Evolutionary conservation across 2,329 filamentous ascomycete species (phyloP), one percentile per base, ranked within the genome.

Genomic region (Colletotrichum acutatum): DNA sequence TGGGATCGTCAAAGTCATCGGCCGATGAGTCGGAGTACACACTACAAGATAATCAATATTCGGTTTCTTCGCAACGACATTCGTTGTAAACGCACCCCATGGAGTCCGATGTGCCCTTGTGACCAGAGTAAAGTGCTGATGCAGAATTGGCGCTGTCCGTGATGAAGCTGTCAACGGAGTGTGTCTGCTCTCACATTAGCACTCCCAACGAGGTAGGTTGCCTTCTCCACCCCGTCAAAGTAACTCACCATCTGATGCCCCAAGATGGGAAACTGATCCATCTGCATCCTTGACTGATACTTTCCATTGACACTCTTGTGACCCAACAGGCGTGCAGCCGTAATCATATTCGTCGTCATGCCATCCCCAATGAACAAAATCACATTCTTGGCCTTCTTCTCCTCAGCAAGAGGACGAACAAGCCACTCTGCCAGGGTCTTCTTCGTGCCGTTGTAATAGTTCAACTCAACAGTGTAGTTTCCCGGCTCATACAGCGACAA

Each of bases 71-170:
- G 11, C 16, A 24, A 3, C 8, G 42, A 4, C 2, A 2, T 26
- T 3, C 14, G n/a, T 74, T 49, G 7, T 19, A 5, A 7, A 32
- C 80, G 76, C 76, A 92, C 82, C 92, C 93, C 83, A 97, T 89
- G 22, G 93, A 93, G 78, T 97, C 95, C 75, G 96, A 94, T 0
- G 91, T 93, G 78, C 90, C 93, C 87, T 97, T 97, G 85, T 97
- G 94, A 30, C 94, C 94, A 19, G 89, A 91, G 84, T 96, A 96
- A 12, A 97, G 85, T 14, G 94, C 93, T 32, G 92, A 94, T 3
- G 94, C 94, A 4, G 92, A 95, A 84, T 97, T 97, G 82, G 94
- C 94, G 72, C 92, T 94, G 81, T 97, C 94, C 30, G 94, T 97
- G 79, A 97, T 95, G 86, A 94, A 96, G 57, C 87, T 91, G 83